Evolutionary conservation across 768 basidiomycete genomes (phyloP), one percentile per base, ranked within the genome.

Genomic region (Hygrophoropsis aurantiaca): DNA sequence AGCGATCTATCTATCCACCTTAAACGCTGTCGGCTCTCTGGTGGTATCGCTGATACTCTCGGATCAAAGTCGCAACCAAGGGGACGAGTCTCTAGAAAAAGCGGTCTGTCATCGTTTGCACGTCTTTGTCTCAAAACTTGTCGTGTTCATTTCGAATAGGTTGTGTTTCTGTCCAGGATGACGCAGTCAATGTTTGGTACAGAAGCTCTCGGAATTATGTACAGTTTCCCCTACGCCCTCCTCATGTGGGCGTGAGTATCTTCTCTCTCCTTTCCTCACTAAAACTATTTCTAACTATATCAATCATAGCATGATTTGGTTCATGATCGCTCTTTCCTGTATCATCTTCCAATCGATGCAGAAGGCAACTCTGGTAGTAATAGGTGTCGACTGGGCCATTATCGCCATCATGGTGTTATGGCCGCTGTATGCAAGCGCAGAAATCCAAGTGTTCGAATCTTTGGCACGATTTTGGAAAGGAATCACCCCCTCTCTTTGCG

Each of bases 161-260:
- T 46, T 15, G 20, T 51, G 8, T 72, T 63, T 44, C 62, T 54
- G 32, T 36, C 19, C 10, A 40, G 38, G 10, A 45, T 52, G 25
- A 24, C 49, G 9, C 52, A 55, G 18, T 34, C 42, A 4, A 25
- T 40, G 6, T 42, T 46, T 32, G 62, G 61, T 2, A 42, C 58
- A 4, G 65, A 68, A 46, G 46, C 52, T 1, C 44, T 69, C 5
- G 58, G 62, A 0, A 59, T 67, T 9, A 51, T 65, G 40, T 68
- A 58, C 46, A 66, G 57, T 40, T 48, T 68, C 11, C 67, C 67
- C 10, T 61, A 62, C 38, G 58, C 56, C 13, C 49, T 64, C 16
- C 53, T 66, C 32, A 57, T 68, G 56, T 62, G 57, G 52, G 54
- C 51, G 66, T 65, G 24, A 47, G 65, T 21, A 11, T 44, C 8